Evolutionary conservation across 2,329 filamentous ascomycete genomes (phyloP).

Genomic region (Diplodia sapinea): DNA sequence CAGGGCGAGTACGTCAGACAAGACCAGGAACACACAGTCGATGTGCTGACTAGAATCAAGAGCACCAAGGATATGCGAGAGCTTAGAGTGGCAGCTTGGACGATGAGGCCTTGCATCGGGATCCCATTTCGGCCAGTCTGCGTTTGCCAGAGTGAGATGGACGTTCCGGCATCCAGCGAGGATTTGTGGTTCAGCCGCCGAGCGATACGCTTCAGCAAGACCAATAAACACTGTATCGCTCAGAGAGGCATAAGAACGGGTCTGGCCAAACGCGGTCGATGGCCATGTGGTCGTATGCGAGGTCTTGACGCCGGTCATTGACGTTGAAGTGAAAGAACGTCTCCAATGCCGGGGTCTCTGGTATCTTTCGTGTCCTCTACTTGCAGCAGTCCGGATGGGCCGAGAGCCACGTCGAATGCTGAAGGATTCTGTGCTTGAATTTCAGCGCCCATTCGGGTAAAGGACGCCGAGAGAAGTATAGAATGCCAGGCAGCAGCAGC

Average conservation of each 20-base stretch:
- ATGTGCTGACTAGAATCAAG: constrained; percentile 5
- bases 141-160: not conserved
- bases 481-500: not conserved
- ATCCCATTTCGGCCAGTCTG: constrained; percentile 10
- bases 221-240: not conserved
- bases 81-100: not conserved
- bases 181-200: not conserved
- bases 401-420: not conserved
- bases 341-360: too few species aligned
- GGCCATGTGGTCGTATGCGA: too few species aligned
- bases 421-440: not conserved
- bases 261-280: not conserved
- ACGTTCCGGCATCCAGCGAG: constrained; percentile 11
- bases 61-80: constrained; percentile 11
- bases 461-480: too few species aligned
- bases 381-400: not conserved
- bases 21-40: not conserved
- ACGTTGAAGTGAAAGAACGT: too few species aligned
- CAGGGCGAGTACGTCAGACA: not conserved
- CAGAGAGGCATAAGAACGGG: not conserved
- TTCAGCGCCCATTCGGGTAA: not conserved
- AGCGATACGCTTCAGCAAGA: not conserved
- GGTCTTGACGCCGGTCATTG: not conserved
- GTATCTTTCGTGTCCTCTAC: too few species aligned
- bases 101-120: not conserved